Base-by-base conservation (phyloP, 176 grass and related monocot genomes). In the Hordeum vulgare region DNA sequence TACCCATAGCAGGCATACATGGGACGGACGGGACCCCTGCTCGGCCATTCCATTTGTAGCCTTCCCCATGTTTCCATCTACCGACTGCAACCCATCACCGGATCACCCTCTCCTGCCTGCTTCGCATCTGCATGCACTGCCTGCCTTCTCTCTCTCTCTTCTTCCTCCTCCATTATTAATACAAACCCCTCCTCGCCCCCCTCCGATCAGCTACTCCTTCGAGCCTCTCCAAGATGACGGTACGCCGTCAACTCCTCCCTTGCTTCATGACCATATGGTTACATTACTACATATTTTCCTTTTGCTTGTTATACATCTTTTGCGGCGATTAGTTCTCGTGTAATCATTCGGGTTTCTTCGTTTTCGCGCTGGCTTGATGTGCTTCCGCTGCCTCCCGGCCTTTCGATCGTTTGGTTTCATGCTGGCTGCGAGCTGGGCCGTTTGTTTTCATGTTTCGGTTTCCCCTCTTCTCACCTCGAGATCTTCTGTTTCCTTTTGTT, bases 61-160 rank as follows among this genome's bases (percentile, higher is more conserved):
- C 78, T 97, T 97, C 85, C 81, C 58, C 80, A 10, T 92, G 94
- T 92, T 87, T 47, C 42, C 76, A 73, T 94, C 85, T 80, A 88
- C 92, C 89, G 86, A 94, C 85, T 87, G 39, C 28, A 0, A 25
- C 40, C 26, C 71, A 59, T 61, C 18, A 54, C 51, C 51, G 17
- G 59, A 80, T 82, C 82, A 61, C 80, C 77, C 62, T 60, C 82
- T 61, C 40, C 83, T 77, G 42, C 40, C 83, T 77, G 42, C 53
- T 71, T 81, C 68, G 44, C 71, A 53, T 58, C 74, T 88, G 66
- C 81, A 74, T 89, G 73, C 81, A 79, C 58, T 53, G 81, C 53
- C 76, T 51, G 78, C 42, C 79, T 77, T 45, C 42, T 2, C 11
- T 3, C 10, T 41, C 40, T 11, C 45, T 80, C 76, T 37, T 66